These are phyloP conservation scores for Elsinoe fawcettii DNA, from an alignment of 2,329 filamentous ascomycete species.

Conservation along the genomic window DNA sequence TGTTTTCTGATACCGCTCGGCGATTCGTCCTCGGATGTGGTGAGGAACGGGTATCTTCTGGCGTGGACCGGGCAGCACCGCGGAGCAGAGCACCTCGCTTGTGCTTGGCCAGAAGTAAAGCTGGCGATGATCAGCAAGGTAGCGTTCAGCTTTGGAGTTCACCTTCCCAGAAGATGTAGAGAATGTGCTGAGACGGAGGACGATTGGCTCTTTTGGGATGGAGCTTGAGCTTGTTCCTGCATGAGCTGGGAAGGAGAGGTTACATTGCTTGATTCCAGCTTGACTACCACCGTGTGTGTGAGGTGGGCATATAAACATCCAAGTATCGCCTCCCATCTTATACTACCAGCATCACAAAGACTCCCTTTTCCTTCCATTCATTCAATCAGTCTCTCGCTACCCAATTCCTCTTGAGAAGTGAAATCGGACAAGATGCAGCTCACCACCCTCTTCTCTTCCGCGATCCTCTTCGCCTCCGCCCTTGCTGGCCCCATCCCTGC, in stretches of 20 bases:
- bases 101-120: not conserved
- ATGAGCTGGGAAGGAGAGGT: not conserved
- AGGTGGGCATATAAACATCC: not conserved
- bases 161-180: not conserved
- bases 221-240: constrained; percentile 1
- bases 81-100: not conserved
- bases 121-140: not conserved
- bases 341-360: not conserved
- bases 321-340: not conserved
- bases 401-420: not conserved
- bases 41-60: too few species aligned
- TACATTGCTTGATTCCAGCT: not conserved
- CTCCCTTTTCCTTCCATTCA: not conserved
- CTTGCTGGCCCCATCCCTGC: constrained; percentile 23
- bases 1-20: not conserved
- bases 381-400: not conserved
- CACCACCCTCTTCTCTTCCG: constrained; percentile 22
- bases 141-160: not conserved
- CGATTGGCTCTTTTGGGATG: not conserved
- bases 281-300: not conserved
- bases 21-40: not conserved
- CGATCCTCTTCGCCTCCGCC: constrained; percentile 25
- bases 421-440: constrained; percentile 23
- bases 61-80: not conserved
- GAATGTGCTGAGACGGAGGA: not conserved